Base-by-base conservation (phyloP, 306 rosid species). In the Vachellia collinsii region DNA sequence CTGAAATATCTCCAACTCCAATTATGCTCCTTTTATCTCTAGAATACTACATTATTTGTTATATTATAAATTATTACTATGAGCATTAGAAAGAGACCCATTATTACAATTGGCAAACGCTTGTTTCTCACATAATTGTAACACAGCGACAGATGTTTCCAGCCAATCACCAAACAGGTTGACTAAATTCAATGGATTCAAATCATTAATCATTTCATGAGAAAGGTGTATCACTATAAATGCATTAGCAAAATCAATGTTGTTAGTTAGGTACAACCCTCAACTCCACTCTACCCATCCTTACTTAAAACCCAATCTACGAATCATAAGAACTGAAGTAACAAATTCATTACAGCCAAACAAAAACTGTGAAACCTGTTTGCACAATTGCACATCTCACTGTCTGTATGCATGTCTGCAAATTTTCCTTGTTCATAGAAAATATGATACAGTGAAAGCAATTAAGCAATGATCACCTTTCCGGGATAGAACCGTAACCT, bases 1-100 rank as follows among this genome's bases (percentile, higher is more conserved):
- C 99, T n/a, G 99, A 93, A 68, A 95, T 93, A 88, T 95, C 98
- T 70, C 98, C 98, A 51, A 85, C 91, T 42, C 93, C 89, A 84
- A 95, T 93, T 77, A 95, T 95, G 93, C 99, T 95, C 81, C 98
- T 79, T 86, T 91, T 95, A 81, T 93, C 99, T 72, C 46, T 69
- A 51, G 97, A 54, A 88, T 90, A 93, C 99, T 95, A 85, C 88
- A 86, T 70, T 17, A 80, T 4, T 78, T 56, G 70, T 70, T 38
- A 79, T 51, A n/a, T 43, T 56, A 82, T 38, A 75, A 77, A 77
- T 86, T 80, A 74, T 81, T 71, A 72, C 34, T 12, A 65, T 25
- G 47, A 23, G 42, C 79, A 53, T n/a, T 23, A 19, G 23, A 53
- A 53, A 7, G 22, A 19, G 59, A 10, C 59, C 23, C 59, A 19